phyloP scores from a whole-genome alignment of 179 eudicot species.

The Silene vulgaris region DNA sequence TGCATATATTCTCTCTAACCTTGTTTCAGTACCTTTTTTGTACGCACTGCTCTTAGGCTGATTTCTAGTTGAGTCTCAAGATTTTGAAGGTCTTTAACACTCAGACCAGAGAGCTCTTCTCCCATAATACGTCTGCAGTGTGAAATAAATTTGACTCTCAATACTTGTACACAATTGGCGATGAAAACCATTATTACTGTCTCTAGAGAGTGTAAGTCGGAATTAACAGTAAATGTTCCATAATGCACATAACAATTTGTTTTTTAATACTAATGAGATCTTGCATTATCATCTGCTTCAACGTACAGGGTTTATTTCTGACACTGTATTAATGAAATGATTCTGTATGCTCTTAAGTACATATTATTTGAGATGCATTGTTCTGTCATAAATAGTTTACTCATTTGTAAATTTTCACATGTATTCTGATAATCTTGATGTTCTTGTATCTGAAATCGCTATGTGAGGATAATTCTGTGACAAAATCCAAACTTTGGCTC shows the following conservation, averaged over 20 bases:
- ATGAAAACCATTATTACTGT: neutral
- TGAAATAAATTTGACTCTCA: slow-evolving; percentile 8
- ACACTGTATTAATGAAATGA: neutral
- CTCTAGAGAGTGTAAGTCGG: neutral
- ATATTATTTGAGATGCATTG: neutral
- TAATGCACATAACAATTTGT: neutral
- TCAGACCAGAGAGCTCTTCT: slow-evolving; percentile 50
- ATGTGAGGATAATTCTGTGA: neutral
- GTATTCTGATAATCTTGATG: neutral
- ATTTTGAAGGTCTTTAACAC: slow-evolving; percentile 37
- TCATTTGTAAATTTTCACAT: neutral
- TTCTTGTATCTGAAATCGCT: neutral
- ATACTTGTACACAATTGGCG: neutral
- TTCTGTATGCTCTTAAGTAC: neutral
- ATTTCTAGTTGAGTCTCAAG: slow-evolving; percentile 42
- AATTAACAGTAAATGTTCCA: neutral
- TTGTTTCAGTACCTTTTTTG: slow-evolving; percentile 31
- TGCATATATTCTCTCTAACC: neutral
- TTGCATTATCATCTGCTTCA: slow-evolving; percentile 11
- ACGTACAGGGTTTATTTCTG: neutral
- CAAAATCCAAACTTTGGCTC: neutral
- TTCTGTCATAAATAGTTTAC: neutral
- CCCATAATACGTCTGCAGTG: slow-evolving; percentile 41
- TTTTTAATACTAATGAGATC: neutral
- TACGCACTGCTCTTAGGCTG: slow-evolving; percentile 41